Percentiles rank a stretch among this genome's conserved stretches.
These are phyloP conservation scores for Suillus bovinus DNA, from an alignment of 768 basidiomycete species.

Conservation along the genomic window DNA sequence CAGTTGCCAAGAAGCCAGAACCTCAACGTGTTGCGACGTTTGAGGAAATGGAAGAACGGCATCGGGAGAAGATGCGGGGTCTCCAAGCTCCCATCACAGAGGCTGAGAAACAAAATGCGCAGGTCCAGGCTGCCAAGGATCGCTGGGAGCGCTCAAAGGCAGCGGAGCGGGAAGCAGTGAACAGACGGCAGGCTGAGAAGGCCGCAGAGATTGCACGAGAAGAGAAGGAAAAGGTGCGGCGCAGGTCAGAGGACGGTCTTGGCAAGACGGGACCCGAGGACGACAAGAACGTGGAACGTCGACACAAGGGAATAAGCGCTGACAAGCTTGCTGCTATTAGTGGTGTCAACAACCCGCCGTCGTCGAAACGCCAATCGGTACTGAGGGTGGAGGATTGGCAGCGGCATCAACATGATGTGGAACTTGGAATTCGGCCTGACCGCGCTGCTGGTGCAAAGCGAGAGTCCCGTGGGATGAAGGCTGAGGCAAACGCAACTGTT, in stretches of 20 bases:
- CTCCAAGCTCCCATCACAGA: slow-evolving; percentile 85
- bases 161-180: slow-evolving; percentile 73
- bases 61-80: slow-evolving; percentile 79
- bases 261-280: slow-evolving; percentile 34
- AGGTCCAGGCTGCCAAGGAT: slow-evolving; percentile 70
- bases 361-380: slow-evolving; percentile 67
- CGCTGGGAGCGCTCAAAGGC: slow-evolving; percentile 83
- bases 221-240: slow-evolving; percentile 42
- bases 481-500: slow-evolving; percentile 23
- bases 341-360: slow-evolving; percentile 29
- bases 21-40: slow-evolving; percentile 68
- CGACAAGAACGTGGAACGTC: slow-evolving; percentile 37
- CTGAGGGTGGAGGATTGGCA: slow-evolving; percentile 89
- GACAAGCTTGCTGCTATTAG: slow-evolving; percentile 52
- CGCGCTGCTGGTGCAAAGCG: slow-evolving; percentile 18
- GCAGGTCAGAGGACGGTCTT: slow-evolving; percentile 43
- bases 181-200: slow-evolving; percentile 71
- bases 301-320: slow-evolving; percentile 53
- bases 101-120: slow-evolving; percentile 74
- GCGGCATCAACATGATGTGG: slow-evolving; percentile 59
- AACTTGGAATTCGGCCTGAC: slow-evolving; percentile 32
- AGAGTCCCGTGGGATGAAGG: slow-evolving; percentile 21
- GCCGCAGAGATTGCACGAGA: slow-evolving; percentile 47
- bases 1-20: slow-evolving; percentile 50
- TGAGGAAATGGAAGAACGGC: slow-evolving; percentile 85